A percentile compares a stretch with the other conserved stretches of the same genome.
Evolutionary conservation across 2,329 filamentous ascomycete species (phyloP).

Genomic region (Fusarium udum): DNA sequence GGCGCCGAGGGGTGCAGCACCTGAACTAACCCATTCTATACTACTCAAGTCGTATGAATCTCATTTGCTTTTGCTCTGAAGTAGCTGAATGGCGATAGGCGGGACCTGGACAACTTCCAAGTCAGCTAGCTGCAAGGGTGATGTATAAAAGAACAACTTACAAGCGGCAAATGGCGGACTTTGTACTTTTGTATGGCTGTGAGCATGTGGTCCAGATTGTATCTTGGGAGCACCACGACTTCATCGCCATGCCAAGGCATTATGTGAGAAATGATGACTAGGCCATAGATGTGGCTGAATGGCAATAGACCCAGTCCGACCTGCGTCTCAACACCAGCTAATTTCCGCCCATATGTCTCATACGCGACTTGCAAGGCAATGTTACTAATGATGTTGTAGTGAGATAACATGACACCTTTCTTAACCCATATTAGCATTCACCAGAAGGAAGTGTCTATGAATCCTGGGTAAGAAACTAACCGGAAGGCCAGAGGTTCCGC

Average conservation of each 20-base stretch:
- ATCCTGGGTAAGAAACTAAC: too few species aligned
- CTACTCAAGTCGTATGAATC: neutral
- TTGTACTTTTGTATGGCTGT: neutral
- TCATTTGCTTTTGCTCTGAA: neutral
- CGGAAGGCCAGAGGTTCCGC: neutral
- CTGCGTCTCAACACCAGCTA: slow-evolving; percentile 45
- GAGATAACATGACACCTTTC: neutral
- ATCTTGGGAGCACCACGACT: neutral
- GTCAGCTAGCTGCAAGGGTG: neutral
- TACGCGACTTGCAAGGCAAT: neutral
- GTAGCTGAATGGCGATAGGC: neutral
- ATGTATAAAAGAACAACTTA: neutral
- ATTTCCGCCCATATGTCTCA: neutral
- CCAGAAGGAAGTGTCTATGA: too few species aligned
- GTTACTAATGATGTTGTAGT: neutral
- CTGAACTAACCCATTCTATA: neutral
- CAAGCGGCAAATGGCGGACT: neutral
- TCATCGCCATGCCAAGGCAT: neutral
- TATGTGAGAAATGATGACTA: neutral
- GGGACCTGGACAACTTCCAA: rapidly evolving
- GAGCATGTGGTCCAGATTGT: neutral
- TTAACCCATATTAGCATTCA: neutral
- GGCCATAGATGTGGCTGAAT: slow-evolving; percentile 73
- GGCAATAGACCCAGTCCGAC: slow-evolving; percentile 75
- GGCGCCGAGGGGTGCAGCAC: neutral